phyloP scores from a whole-genome alignment of 2,329 filamentous ascomycete species.

The Didymella pomorum region DNA sequence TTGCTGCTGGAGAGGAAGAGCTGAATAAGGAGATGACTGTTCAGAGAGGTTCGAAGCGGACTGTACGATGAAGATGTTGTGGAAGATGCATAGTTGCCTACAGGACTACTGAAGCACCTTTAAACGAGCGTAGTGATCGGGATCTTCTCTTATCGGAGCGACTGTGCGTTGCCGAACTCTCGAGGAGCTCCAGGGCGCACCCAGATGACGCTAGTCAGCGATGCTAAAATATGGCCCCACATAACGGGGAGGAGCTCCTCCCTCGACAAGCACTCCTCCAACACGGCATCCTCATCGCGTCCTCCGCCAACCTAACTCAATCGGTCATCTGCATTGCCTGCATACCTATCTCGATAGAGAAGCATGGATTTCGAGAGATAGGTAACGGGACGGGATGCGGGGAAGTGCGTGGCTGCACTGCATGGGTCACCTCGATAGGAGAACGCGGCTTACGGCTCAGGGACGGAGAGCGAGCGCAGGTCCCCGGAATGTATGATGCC shows the following conservation, averaged over 20 bases:
- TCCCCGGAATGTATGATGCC: not conserved
- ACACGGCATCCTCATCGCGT: not conserved
- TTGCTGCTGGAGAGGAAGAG: constrained; percentile 1
- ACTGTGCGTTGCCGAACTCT: not conserved
- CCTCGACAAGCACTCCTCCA: constrained; percentile 8
- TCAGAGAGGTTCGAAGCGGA: not conserved
- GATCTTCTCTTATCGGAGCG: not conserved
- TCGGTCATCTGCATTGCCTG: not conserved
- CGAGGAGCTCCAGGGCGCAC: constrained; percentile 7
- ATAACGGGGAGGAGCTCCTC: constrained; percentile 26
- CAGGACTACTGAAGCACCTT: not conserved
- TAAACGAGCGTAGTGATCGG: not conserved
- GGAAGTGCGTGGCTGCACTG: not conserved
- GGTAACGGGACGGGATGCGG: constrained; percentile 9
- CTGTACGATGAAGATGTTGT: not conserved
- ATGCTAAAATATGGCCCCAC: constrained; percentile 7
- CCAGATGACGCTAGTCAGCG: not conserved
- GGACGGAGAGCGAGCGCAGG: not conserved
- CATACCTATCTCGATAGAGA: not conserved
- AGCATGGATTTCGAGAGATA: constrained; percentile 7
- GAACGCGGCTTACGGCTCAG: not conserved
- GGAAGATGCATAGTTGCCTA: constrained; percentile 1
- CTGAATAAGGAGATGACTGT: not conserved
- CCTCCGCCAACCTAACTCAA: not conserved
- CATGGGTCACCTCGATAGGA: not conserved